Evolutionary conservation across 2,329 filamentous ascomycete genomes (phyloP), one percentile per base, ranked within the genome.

Genomic region (Davidsoniella australis): DNA sequence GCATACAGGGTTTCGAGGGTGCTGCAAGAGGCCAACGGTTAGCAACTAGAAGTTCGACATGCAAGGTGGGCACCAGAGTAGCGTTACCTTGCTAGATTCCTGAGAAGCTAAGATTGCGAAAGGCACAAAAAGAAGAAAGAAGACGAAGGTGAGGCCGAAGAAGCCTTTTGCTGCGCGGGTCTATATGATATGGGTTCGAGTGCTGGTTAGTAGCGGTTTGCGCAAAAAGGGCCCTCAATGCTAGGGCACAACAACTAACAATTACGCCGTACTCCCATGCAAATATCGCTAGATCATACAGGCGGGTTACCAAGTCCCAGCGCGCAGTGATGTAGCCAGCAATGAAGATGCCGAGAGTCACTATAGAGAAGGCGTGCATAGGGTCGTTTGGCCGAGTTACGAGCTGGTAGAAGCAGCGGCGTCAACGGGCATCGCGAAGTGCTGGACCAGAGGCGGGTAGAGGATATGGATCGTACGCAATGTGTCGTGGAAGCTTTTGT

Each of bases 201-300:
- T 14, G 33, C 17, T 14, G 20, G 48, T 53, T 50, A 55, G 51
- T 20, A 17, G 26, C 36, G 24, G 39, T 26, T 29, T 9, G 23
- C 12, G 8, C 37, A 41, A 9, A 33, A 36, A 46, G 24, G n/a
- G 5, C 4, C 40, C 38, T 12, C 6, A 24, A 29, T 16, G 29
- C 20, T 20, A 12, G 36, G 10, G 24, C n/a, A 20, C 45, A 37
- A 50, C 38, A 40, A 70, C 82, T 61, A 70, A 94, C 87, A 63
- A 96, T 83, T 60, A 98, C 91, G 63, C 89, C 87, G 85, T 96
- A 85, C 66, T 96, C 85, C 87, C 88, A 95, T 58, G 93, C 91
- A 65, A 96, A 98, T 57, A 94, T 83, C 58, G 86, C 84, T 60
- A 98, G 78, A 68, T 98, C 89, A 81, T 95, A 94, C 60, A 96